Percentiles rank a stretch among this genome's conserved stretches.
Evolutionary conservation across 495 filamentous ascomycete genomes (phyloP).

Genomic region (Melanomma pulvis-pyrius): DNA sequence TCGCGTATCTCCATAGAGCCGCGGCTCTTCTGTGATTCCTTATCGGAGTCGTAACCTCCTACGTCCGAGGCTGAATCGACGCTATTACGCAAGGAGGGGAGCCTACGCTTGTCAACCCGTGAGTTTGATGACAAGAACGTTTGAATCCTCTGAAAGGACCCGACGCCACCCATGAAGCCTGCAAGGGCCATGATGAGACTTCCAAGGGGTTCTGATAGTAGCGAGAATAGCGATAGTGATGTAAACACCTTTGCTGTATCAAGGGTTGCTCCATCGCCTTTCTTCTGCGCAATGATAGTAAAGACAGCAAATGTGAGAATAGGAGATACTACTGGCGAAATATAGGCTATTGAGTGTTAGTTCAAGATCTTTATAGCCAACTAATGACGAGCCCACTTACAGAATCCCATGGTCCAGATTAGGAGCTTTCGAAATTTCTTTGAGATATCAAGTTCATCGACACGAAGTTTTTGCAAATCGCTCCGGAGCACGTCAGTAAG

Average conservation of each 20-base stretch:
- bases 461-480: constrained; percentile 55
- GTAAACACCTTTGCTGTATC: constrained; percentile 60
- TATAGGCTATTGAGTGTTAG: constrained; percentile 47
- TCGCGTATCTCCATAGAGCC: constrained; percentile 16
- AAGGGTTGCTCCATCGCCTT: constrained; percentile 44
- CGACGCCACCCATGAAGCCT: constrained; percentile 55
- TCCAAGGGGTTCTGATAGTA: constrained; percentile 60
- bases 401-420: constrained; percentile 58
- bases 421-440: constrained; percentile 58
- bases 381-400: constrained; percentile 33
- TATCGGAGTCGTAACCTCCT: constrained; percentile 13
- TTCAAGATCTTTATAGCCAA: not conserved
- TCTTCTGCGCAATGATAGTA: constrained; percentile 52
- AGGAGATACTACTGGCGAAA: constrained; percentile 56
- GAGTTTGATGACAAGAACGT: constrained; percentile 55
- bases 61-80: constrained; percentile 18
- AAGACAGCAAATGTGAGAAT: constrained; percentile 57
- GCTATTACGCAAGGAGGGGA: constrained; percentile 17
- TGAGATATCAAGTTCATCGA: constrained; percentile 61
- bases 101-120: constrained; percentile 23
- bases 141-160: constrained; percentile 63
- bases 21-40: constrained; percentile 28
- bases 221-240: constrained; percentile 61
- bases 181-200: constrained; percentile 61
- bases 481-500: constrained; percentile 48